These are phyloP conservation scores for Botrytis hyacinthi DNA, from an alignment of 2,329 filamentous ascomycete genomes.

Conservation along the genomic window DNA sequence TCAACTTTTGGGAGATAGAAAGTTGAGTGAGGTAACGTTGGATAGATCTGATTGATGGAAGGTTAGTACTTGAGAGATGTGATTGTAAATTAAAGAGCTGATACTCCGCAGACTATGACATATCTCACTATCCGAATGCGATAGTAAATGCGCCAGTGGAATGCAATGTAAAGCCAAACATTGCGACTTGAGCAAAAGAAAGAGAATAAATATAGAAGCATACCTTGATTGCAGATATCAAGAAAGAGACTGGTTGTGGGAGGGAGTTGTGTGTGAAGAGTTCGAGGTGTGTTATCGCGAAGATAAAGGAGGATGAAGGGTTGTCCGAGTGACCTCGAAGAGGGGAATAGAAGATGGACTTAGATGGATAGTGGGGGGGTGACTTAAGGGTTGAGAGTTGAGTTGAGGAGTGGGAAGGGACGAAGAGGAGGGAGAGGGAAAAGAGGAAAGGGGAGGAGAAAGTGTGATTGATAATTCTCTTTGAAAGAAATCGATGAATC, in stretches of 20 bases:
- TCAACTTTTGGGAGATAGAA: constrained; percentile 3
- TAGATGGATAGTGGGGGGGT: constrained; percentile 19
- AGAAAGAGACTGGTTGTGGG: constrained; percentile 7
- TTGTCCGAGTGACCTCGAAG: constrained; percentile 12
- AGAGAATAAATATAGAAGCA: not conserved
- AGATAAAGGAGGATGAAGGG: constrained; percentile 18
- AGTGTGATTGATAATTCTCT: constrained; percentile 12
- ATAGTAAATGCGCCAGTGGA: constrained; percentile 18
- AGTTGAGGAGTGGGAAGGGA: constrained; percentile 26
- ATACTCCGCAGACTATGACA: constrained; percentile 11
- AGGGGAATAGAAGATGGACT: constrained; percentile 12
- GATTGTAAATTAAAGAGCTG: not conserved
- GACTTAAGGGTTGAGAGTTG: constrained; percentile 23
- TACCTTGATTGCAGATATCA: constrained; percentile 18
- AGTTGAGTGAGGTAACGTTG: not conserved
- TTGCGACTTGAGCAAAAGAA: not conserved
- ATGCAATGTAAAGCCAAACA: not conserved
- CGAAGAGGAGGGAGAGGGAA: constrained; percentile 20
- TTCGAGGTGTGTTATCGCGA: constrained; percentile 16
- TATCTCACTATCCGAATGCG: constrained; percentile 11
- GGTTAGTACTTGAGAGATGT: not conserved
- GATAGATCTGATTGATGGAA: constrained; percentile 9
- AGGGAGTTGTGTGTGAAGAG: constrained; percentile 19
- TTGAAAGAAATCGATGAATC: constrained; percentile 13
- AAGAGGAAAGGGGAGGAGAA: constrained; percentile 28